Evolutionary conservation across 768 basidiomycete species (phyloP).

Genomic region (Pulveroboletus sp.): DNA sequence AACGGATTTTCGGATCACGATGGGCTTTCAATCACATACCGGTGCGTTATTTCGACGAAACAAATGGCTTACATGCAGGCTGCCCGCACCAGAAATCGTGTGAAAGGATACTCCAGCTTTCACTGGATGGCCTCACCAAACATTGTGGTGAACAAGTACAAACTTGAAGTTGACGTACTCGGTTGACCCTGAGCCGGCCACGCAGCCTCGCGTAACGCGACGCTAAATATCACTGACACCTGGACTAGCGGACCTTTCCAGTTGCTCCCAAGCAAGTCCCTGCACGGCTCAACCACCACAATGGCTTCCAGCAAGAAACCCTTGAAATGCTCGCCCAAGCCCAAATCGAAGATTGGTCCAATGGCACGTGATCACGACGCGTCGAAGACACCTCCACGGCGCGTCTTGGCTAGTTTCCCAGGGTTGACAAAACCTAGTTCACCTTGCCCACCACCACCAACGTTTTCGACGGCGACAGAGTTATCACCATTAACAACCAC

Average conservation of each 20-base stretch:
- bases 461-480: slow-evolving; percentile 5
- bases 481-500: not conserved
- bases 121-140: too few relatives aligned
- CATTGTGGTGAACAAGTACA: too few relatives aligned
- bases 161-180: slow-evolving; percentile 16
- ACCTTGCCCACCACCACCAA: not conserved
- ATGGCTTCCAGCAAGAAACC: slow-evolving; percentile 11
- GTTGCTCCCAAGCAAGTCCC: not conserved
- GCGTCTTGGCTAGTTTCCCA: slow-evolving; percentile 29
- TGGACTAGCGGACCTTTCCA: too few relatives aligned
- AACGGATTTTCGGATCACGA: too few relatives aligned
- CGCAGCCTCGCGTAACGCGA: slow-evolving; percentile 1
- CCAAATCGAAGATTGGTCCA: not conserved
- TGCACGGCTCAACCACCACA: not conserved
- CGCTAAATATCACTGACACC: not conserved
- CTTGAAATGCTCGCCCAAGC: not conserved
- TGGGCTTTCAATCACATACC: too few relatives aligned
- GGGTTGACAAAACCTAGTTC: slow-evolving; percentile 25
- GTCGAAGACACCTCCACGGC: slow-evolving; percentile 16
- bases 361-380: slow-evolving; percentile 30
- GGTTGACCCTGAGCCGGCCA: slow-evolving; percentile 11
- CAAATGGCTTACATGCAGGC: too few relatives aligned
- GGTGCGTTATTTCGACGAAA: too few relatives aligned
- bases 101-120: too few relatives aligned
- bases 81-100: too few relatives aligned